Evolutionary conservation across 148 eudicot species (phyloP).

Genomic region (Polygonum aviculare): DNA sequence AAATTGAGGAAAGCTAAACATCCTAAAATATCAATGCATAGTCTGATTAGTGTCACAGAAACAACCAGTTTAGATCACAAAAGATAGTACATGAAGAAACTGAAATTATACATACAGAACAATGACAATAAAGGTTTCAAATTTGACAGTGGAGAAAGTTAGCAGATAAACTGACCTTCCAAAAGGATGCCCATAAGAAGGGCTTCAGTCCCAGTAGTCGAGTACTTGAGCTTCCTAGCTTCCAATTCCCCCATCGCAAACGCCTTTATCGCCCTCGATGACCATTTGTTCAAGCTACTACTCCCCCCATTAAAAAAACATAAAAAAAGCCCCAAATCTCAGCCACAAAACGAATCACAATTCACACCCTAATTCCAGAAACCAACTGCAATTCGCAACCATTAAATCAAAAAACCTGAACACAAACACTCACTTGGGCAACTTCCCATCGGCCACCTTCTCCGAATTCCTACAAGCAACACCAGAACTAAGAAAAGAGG

Average conservation of each 20-base stretch:
- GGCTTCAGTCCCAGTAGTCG: constrained; percentile 75
- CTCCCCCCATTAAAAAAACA: neutral
- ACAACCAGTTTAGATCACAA: neutral
- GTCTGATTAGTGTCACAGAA: neutral
- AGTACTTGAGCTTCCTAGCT: constrained; percentile 78
- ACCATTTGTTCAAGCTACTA: constrained; percentile 53
- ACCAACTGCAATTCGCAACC: neutral
- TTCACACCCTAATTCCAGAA: neutral
- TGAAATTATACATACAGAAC: neutral
- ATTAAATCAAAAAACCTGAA: neutral
- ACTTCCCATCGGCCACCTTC: neutral
- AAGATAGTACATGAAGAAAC: neutral
- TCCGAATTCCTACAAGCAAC: neutral
- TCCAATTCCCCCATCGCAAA: constrained; percentile 75
- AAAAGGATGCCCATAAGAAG: constrained; percentile 85
- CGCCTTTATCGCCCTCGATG: constrained; percentile 70
- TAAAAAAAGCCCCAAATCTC: neutral
- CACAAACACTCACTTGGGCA: constrained; percentile 7
- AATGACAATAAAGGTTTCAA: neutral
- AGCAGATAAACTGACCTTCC: constrained; percentile 51
- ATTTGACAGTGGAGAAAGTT: neutral
- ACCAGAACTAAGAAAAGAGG: neutral
- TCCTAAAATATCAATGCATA: neutral
- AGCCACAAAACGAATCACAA: neutral
- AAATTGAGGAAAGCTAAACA: neutral